phyloP scores from a whole-genome alignment of 2,329 filamentous ascomycete genomes.

The Fusarium sp. region DNA sequence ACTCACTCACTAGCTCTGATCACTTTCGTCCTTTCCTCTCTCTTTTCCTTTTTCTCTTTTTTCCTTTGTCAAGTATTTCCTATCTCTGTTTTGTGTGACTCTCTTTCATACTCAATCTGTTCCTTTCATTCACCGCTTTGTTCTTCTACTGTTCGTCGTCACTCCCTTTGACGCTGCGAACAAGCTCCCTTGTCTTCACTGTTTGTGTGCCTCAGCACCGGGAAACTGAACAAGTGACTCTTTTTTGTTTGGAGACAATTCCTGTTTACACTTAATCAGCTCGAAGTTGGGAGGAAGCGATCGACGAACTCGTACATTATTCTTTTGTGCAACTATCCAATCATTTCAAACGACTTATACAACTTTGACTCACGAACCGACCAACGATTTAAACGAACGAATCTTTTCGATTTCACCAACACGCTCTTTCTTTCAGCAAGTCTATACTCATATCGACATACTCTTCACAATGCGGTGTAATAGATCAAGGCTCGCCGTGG shows the following conservation, averaged over 20 bases:
- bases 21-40: background rate
- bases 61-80: conserved; percentile 21
- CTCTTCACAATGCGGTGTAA: conserved; percentile 37
- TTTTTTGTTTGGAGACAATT: conserved; percentile 15
- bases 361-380: conserved; percentile 20
- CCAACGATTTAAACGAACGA: conserved; percentile 16
- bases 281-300: conserved; percentile 3
- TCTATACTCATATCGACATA: background rate
- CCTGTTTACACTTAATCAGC: conserved; percentile 25
- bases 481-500: conserved; percentile 30
- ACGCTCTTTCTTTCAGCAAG: conserved; percentile 1
- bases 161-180: conserved; percentile 19
- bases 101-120: conserved; percentile 19
- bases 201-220: conserved; percentile 17
- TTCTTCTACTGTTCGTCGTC: conserved; percentile 15
- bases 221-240: conserved; percentile 26
- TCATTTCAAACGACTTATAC: conserved; percentile 4
- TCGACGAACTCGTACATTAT: conserved; percentile 8
- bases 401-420: conserved; percentile 9
- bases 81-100: conserved; percentile 25
- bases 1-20: conserved; percentile 2
- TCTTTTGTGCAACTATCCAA: conserved; percentile 4
- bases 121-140: conserved; percentile 22
- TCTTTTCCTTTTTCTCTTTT: conserved; percentile 29
- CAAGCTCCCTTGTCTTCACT: conserved; percentile 15